Evolutionary conservation across 2,329 filamentous ascomycete species (phyloP).

Genomic region (Corniculantispora saksenae): DNA sequence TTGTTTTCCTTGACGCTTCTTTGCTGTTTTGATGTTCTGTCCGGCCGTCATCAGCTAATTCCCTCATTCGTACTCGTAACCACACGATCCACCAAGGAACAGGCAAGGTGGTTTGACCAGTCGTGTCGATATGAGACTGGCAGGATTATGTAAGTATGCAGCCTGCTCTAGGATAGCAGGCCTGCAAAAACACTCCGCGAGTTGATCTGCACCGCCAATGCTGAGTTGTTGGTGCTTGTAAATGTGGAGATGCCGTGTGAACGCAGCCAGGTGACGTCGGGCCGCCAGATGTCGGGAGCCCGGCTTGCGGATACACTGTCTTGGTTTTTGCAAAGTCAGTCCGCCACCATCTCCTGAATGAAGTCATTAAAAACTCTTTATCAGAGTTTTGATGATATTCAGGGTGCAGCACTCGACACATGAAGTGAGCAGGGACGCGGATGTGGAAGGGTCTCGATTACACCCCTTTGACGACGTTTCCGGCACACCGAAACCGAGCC

Average conservation of each 20-base stretch:
- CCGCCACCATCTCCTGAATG: not conserved
- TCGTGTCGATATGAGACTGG: too few species aligned
- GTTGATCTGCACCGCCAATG: not conserved
- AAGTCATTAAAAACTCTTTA: not conserved
- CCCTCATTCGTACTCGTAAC: too few species aligned
- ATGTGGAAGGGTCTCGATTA: not conserved
- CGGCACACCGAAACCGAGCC: not conserved
- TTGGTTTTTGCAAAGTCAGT: not conserved
- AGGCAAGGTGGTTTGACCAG: too few species aligned
- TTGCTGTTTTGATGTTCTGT: too few species aligned
- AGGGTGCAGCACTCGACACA: not conserved
- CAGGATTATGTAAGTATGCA: too few species aligned
- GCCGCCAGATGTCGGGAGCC: not conserved
- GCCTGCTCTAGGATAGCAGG: not conserved
- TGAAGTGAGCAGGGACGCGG: not conserved
- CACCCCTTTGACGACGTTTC: not conserved
- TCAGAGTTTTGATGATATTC: not conserved
- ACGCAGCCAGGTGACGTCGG: slow-evolving; percentile 4
- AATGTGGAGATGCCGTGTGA: not conserved
- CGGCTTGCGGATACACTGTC: not conserved
- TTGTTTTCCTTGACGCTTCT: too few species aligned
- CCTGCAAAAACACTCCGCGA: not conserved
- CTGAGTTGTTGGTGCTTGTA: not conserved
- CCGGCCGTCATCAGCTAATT: too few species aligned
- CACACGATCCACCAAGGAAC: too few species aligned